Base-by-base conservation (phyloP, 2,329 filamentous ascomycete genomes). In the Volutella citrinella region DNA sequence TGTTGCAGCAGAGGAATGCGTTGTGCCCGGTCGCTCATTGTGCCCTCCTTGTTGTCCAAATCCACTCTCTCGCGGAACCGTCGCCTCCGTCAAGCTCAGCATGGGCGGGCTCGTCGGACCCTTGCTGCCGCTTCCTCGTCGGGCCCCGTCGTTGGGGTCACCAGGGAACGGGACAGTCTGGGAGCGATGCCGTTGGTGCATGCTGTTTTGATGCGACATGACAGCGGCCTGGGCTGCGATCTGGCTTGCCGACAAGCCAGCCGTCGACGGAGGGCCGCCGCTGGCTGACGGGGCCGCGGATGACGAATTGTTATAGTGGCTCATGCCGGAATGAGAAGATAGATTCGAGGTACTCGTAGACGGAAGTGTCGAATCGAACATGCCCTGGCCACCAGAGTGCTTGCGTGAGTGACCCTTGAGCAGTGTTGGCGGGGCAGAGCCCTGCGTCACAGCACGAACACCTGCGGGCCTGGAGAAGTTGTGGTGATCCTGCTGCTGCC, bases 141-240 rank as follows among this genome's bases (percentile, higher is more conserved):
- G 70, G 7, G 56, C 36, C 20, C 59, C 52, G 10, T 76, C 70
- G 29, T 65, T 60, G n/a, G 59, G 51, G 7, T 69, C 65, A 15
- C 65, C 65, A 2, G 65, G 76, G 13, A 76, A 72, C 6, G 85
- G 80, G 8, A 85, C 78, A 0, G 85, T 88, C 57, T 86, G 82
- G 11, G 84, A 89, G 32, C 85, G 76, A 56, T 87, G 84, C 14
- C 86, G 71, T 38, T 59, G 68, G 49, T 76, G 72, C 27, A 61
- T 56, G 48, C 50, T 57, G 26, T 69, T 67, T 52, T 76, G 71
- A 51, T 82, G 76, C 20, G 77, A 76, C 66, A 87, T 80, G 53
- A 84, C 80, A 35, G 86, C 86, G 9, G 85, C 80, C 61, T 89
- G 85, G 13, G 85, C 85, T 23, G 86, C 86, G 45, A 89, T 87